Percentiles rank a stretch among this genome's conserved stretches.
Evolutionary conservation across 208 protist genomes (phyloP).

Genomic region (Lotmaria passim): DNA sequence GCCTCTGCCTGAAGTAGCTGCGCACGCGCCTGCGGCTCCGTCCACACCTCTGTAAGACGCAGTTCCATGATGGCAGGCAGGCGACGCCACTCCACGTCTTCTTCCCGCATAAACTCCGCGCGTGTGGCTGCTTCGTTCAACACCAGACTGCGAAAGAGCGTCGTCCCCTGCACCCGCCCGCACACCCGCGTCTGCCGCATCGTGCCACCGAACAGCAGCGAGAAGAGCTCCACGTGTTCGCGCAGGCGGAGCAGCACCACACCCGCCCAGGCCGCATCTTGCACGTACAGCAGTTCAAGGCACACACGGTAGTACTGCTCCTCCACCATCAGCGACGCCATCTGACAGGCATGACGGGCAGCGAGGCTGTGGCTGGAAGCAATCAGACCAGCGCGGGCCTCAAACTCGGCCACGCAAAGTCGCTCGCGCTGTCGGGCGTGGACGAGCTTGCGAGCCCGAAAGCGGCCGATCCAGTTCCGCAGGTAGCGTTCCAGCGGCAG

Average conservation of each 20-base stretch:
- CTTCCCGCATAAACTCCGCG: slow-evolving; percentile 18
- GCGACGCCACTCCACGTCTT: slow-evolving; percentile 10
- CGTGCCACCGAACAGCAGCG: slow-evolving; percentile 49
- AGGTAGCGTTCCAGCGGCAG: slow-evolving; percentile 40
- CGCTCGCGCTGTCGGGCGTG: slow-evolving; percentile 7
- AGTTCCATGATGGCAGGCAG: slow-evolving; percentile 11
- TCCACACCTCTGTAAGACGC: neutral
- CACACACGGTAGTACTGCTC: slow-evolving; percentile 47
- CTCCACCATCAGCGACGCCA: slow-evolving; percentile 18
- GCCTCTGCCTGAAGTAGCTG: slow-evolving; percentile 22
- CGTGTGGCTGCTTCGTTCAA: slow-evolving; percentile 33
- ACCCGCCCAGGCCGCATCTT: slow-evolving; percentile 38
- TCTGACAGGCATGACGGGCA: slow-evolving; percentile 25
- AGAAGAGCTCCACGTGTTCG: slow-evolving; percentile 52
- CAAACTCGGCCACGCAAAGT: slow-evolving; percentile 28
- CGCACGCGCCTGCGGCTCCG: slow-evolving; percentile 23
- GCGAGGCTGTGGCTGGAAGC: slow-evolving; percentile 22
- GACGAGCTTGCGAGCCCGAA: slow-evolving; percentile 35
- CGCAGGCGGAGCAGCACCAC: slow-evolving; percentile 39
- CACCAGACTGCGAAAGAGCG: slow-evolving; percentile 49
- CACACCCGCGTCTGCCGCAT: slow-evolving; percentile 56
- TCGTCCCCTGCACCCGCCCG: slow-evolving; percentile 44
- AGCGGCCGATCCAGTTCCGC: slow-evolving; percentile 39
- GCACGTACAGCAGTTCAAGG: slow-evolving; percentile 43
- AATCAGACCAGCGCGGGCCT: slow-evolving; percentile 44